Conservation (phyloP, 1,284 basidiomycete genomes). For the Termitomyces sp. region DNA sequence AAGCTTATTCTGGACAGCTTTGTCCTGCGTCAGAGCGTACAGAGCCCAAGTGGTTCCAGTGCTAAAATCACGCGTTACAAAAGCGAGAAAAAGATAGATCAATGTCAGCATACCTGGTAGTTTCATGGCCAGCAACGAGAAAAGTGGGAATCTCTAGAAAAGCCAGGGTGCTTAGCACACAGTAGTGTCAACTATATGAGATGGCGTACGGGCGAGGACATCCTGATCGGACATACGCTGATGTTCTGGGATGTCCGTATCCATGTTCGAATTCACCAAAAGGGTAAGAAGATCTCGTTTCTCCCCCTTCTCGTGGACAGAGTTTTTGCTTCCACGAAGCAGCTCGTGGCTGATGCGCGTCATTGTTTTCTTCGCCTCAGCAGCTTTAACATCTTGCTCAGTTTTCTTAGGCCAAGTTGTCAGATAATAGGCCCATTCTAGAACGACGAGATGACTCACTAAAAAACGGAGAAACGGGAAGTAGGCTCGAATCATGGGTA, state of each 20-base stretch:
- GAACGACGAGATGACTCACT: slow-evolving; percentile 26
- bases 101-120: slow-evolving; percentile 44
- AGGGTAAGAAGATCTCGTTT: slow-evolving; percentile 48
- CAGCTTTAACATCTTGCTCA: slow-evolving; percentile 24
- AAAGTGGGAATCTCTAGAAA: slow-evolving; percentile 54
- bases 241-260: slow-evolving; percentile 46
- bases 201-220: slow-evolving; percentile 62
- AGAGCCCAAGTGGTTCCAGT: slow-evolving; percentile 58
- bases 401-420: slow-evolving; percentile 9
- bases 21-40: slow-evolving; percentile 52
- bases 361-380: slow-evolving; percentile 27
- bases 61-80: slow-evolving; percentile 20
- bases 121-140: slow-evolving; percentile 74
- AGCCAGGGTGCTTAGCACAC: not conserved
- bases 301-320: slow-evolving; percentile 23
- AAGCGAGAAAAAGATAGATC: not conserved
- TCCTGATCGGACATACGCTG: slow-evolving; percentile 70
- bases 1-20: slow-evolving; percentile 58
- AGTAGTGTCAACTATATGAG: not conserved
- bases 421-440: not conserved
- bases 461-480: slow-evolving; percentile 39
- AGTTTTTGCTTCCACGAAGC: slow-evolving; percentile 38
- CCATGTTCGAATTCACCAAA: slow-evolving; percentile 61
- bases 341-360: slow-evolving; percentile 41
- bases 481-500: slow-evolving; percentile 29